Base-by-base conservation (phyloP, 352 stramenopile species). In the Phytopythium boreale region DNA sequence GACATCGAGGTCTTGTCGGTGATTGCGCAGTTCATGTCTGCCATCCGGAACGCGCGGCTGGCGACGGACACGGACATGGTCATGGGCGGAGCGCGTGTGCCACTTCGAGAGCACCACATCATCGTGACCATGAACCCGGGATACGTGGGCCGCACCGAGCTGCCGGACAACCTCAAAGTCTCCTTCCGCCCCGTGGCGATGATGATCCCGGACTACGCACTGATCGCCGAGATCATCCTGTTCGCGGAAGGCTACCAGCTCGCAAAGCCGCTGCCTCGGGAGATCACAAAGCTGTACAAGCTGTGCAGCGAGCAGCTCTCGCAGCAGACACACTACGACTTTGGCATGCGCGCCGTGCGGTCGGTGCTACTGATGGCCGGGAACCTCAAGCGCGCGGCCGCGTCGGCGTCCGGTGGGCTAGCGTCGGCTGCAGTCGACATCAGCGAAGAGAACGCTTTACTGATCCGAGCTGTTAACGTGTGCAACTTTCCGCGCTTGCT, bases 391-490 rank as follows among this genome's bases (percentile, higher is more conserved):
- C 80, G 87, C 9, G 69, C 61, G 34, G 31, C 37, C 10, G 57
- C 51, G 22, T 36, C 46, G 1, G 43, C 50, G 34, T 64, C 26
- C 12, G 29, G 8, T 15, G 39, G 39, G 2, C 17, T 29, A 0
- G 29, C 34, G 4, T 12, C 12, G 55, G 7, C 55, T 1, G 0
- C 26, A 1, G 10, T 17, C 7, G 41, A 62, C 2, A 61, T 22
- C 4, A 67, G 63, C 0, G 79, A 90, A 20, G 83, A 90, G 36
- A 86, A 83, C 56, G 49, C 81, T 19, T 77, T 99, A 24, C 75
- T 99, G 5, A 98, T 98, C 62, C 87, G 93, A 56, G 98, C 97
- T 17, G 92, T 99, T 69, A 80, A 94, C 26, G 89, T 97, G 39
- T 90, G 84, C 4, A 98, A 98, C 63, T 76, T 95, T 14, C 87